A percentile compares a stretch with the other conserved stretches of the same genome.
Evolutionary conservation across 2,329 filamentous ascomycete genomes (phyloP).

Genomic region (Septoria linicola): DNA sequence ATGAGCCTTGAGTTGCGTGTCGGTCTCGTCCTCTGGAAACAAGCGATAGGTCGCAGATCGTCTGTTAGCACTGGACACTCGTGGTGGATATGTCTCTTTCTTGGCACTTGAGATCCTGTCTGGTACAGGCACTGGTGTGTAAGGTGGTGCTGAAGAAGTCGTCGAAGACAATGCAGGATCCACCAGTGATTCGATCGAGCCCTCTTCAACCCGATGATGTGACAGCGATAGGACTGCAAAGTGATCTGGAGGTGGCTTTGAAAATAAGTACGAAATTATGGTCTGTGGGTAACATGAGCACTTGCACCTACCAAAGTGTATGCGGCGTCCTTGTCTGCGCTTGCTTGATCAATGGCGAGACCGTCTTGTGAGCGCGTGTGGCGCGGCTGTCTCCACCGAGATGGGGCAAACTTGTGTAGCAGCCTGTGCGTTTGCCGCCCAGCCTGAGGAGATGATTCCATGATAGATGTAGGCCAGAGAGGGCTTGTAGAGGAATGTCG

Average conservation of each 20-base stretch:
- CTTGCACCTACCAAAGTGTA: no score
- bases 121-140: constrained; percentile 23
- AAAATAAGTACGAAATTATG: neutral
- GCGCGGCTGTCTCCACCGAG: constrained; percentile 8
- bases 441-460: no score
- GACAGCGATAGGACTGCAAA: neutral
- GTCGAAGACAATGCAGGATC: constrained; percentile 1
- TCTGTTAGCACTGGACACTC: neutral
- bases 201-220: neutral
- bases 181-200: neutral
- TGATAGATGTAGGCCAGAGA: no score
- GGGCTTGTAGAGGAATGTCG: no score
- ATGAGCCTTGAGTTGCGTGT: neutral
- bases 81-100: neutral
- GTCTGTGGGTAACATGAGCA: no score
- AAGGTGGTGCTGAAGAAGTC: constrained; percentile 11
- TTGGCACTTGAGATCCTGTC: constrained; percentile 17
- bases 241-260: neutral
- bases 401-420: constrained; percentile 7
- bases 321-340: neutral
- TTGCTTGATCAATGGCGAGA: neutral
- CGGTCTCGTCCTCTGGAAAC: constrained; percentile 1
- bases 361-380: constrained; percentile 7
- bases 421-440: constrained; percentile 5
- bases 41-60: neutral